Evolutionary conservation across 2,329 filamentous ascomycete species (phyloP).

Genomic region (Ceratocystis eucalypticola): DNA sequence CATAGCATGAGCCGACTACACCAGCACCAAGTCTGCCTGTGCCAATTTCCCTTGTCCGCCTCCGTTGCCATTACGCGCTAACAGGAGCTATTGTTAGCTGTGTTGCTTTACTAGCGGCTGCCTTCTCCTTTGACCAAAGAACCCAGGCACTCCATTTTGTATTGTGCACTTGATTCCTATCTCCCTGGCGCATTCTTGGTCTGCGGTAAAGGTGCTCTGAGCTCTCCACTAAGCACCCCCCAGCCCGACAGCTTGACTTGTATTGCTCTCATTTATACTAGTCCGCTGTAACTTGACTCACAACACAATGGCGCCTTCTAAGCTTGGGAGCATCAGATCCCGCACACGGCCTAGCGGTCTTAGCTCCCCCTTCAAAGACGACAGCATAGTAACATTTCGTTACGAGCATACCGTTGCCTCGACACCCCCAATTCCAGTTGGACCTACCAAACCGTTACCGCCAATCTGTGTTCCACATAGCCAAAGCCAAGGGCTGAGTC

Average conservation of each 20-base stretch:
- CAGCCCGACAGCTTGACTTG: no score
- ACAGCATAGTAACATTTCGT: slow-evolving; percentile 39
- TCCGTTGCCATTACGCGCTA: no score
- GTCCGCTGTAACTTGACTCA: no score
- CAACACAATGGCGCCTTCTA: slow-evolving; percentile 19
- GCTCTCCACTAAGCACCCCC: not conserved
- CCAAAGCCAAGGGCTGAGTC: not conserved
- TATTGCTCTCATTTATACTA: no score
- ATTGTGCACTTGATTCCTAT: slow-evolving; percentile 19
- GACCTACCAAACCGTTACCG: slow-evolving; percentile 22
- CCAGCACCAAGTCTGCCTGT: not conserved
- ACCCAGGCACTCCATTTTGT: slow-evolving; percentile 1
- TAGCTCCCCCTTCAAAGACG: slow-evolving; percentile 35
- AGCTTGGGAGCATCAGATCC: slow-evolving; percentile 31
- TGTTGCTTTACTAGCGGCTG: not conserved
- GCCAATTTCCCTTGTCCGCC: not conserved
- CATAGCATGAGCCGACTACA: not conserved
- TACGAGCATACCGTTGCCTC: slow-evolving; percentile 49
- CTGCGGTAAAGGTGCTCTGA: not conserved
- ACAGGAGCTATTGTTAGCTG: not conserved
- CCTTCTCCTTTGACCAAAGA: not conserved
- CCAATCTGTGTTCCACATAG: slow-evolving; percentile 16
- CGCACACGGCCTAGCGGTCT: slow-evolving; percentile 25
- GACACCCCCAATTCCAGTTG: slow-evolving; percentile 39
- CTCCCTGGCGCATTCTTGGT: slow-evolving; percentile 12